phyloP scores from a whole-genome alignment of 1,284 basidiomycete genomes.

The Sporisorium scitamineum region DNA sequence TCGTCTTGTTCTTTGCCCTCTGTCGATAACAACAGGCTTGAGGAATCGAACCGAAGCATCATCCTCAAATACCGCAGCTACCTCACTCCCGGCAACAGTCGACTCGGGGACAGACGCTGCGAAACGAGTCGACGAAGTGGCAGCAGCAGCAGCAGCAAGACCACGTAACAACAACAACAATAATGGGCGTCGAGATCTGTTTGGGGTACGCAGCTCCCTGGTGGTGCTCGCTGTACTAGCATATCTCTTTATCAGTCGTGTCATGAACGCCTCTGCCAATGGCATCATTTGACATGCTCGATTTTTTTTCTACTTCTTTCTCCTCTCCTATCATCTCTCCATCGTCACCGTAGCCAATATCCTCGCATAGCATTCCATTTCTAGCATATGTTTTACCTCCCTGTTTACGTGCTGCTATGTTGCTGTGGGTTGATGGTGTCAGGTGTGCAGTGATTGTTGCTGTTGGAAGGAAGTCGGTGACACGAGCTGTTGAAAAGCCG shows the following conservation, averaged over 20 bases:
- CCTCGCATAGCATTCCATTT: conserved; percentile 9
- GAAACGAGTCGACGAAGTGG: conserved; percentile 13
- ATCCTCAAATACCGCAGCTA: not conserved
- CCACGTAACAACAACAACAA: conserved; percentile 8
- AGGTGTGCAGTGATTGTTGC: not conserved
- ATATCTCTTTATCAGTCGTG: conserved; percentile 57
- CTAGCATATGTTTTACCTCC: not conserved
- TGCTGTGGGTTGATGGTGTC: not conserved
- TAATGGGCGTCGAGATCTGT: conserved; percentile 35
- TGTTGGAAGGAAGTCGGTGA: not conserved
- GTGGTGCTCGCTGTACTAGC: conserved; percentile 52
- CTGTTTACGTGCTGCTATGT: not conserved
- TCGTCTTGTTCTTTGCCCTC: not conserved
- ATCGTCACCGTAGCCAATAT: conserved; percentile 1
- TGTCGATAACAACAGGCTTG: conserved; percentile 9
- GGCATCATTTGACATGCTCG: conserved; percentile 35
- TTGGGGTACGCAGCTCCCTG: conserved; percentile 47
- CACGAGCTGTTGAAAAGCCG: too few relatives aligned
- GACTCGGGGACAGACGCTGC: not conserved
- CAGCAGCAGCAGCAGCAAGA: conserved; percentile 12
- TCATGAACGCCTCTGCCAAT: conserved; percentile 45
- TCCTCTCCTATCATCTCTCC: not conserved
- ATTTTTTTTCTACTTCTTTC: not conserved
- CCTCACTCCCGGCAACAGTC: not conserved
- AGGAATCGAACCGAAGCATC: conserved; percentile 14